These are phyloP conservation scores for Aspergillus ellipticus DNA, from an alignment of 495 filamentous ascomycete genomes.

Conservation along the genomic window DNA sequence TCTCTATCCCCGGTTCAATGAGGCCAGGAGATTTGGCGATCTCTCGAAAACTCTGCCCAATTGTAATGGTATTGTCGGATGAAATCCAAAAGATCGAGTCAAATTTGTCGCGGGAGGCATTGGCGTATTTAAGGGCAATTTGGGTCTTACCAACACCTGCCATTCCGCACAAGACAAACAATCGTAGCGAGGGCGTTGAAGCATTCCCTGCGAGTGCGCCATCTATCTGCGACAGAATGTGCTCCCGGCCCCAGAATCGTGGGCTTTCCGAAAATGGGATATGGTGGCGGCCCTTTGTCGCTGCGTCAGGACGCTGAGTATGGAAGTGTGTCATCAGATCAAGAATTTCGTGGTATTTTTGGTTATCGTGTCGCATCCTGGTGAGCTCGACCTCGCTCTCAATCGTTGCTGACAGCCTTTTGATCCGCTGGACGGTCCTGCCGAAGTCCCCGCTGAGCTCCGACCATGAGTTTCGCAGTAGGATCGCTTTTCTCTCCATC, in stretches of 20 bases:
- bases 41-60: constrained; percentile 24
- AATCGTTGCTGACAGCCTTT: constrained; percentile 4
- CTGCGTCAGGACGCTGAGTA: not conserved
- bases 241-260: constrained; percentile 2
- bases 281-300: not conserved
- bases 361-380: constrained; percentile 2
- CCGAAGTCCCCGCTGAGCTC: constrained; percentile 5
- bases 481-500: not conserved
- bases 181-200: not conserved
- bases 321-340: constrained; percentile 2
- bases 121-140: constrained; percentile 31
- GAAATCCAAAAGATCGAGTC: constrained; percentile 25
- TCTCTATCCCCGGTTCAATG: constrained; percentile 15
- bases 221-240: constrained; percentile 1
- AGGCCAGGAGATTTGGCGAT: constrained; percentile 18
- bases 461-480: constrained; percentile 5
- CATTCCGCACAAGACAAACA: constrained; percentile 26
- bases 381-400: constrained; percentile 4
- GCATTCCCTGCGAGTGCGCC: not conserved
- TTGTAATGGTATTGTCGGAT: constrained; percentile 14
- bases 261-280: constrained; percentile 3
- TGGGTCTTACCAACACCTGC: constrained; percentile 37
- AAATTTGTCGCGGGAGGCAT: constrained; percentile 13
- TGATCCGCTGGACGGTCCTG: constrained; percentile 6
- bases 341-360: constrained; percentile 6